phyloP scores from a whole-genome alignment of 176 grass and related monocot genomes.

The Rhynchospora pubera region DNA sequence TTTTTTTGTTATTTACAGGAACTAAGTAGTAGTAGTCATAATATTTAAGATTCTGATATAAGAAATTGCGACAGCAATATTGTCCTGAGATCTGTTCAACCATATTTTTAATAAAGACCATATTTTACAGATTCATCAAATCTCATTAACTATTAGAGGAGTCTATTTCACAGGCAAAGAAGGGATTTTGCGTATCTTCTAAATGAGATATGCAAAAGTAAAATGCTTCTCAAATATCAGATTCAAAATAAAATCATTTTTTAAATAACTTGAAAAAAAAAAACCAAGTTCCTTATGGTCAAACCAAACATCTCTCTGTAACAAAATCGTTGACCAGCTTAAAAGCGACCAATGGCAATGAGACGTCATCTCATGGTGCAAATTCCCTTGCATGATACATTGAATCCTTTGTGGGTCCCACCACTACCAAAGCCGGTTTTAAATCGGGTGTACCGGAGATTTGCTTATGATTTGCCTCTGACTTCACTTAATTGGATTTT shows the following conservation, averaged over 20 bases:
- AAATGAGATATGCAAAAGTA: slow-evolving; percentile 12
- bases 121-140: neutral
- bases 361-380: neutral
- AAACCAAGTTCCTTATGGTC: neutral
- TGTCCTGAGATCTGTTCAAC: neutral
- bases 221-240: neutral
- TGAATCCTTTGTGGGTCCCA: neutral
- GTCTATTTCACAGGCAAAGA: neutral
- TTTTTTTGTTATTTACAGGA: neutral
- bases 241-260: slow-evolving; percentile 8
- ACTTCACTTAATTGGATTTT: slow-evolving; percentile 29
- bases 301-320: slow-evolving; percentile 7
- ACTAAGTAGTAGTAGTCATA: neutral
- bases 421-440: slow-evolving; percentile 17
- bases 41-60: neutral
- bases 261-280: neutral
- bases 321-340: neutral
- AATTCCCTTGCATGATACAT: slow-evolving; percentile 16
- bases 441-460: slow-evolving; percentile 16
- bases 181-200: slow-evolving; percentile 10
- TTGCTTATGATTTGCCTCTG: slow-evolving; percentile 25
- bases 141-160: neutral
- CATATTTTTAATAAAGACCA: neutral
- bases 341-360: neutral
- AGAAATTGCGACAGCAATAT: neutral